Percentiles rank a stretch among this genome's conserved stretches.
phyloP scores from a whole-genome alignment of 345 rosid genomes.

The Salix dunnii region DNA sequence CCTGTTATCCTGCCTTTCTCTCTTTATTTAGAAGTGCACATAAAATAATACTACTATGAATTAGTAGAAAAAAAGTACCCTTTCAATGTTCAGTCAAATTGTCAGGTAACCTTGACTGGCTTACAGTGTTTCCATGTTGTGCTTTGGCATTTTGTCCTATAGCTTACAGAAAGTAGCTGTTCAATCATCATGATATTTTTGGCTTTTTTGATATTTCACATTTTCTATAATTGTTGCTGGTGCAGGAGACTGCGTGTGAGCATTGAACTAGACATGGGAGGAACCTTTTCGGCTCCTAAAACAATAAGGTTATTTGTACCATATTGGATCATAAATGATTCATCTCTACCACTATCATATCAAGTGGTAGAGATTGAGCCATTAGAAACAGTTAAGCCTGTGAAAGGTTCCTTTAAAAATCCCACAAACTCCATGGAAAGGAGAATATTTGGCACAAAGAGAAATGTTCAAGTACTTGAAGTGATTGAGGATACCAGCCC shows the following conservation, averaged over 20 bases:
- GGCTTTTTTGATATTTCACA: background rate
- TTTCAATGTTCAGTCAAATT: background rate
- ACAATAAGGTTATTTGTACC: conserved; percentile 89
- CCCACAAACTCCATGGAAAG: conserved; percentile 54
- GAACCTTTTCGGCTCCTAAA: conserved; percentile 76
- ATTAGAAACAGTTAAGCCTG: conserved; percentile 63
- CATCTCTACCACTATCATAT: conserved; percentile 71
- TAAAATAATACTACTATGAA: no score
- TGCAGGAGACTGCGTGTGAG: conserved; percentile 91
- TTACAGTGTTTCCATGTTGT: background rate
- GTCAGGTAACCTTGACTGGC: background rate
- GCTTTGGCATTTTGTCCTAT: no score
- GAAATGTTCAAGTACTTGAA: conserved; percentile 75
- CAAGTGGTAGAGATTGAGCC: conserved; percentile 87
- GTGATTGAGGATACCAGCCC: conserved; percentile 83
- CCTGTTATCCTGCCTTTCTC: no score
- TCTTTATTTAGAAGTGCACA: no score
- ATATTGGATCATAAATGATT: conserved; percentile 88
- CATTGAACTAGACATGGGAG: conserved; percentile 91
- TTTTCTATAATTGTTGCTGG: background rate
- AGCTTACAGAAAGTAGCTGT: no score
- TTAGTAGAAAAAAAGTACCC: no score
- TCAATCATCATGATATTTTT: background rate
- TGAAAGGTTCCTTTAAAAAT: conserved; percentile 50
- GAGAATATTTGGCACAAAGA: conserved; percentile 43